Evolutionary conservation across 2,329 filamentous ascomycete genomes (phyloP).

Genomic region (Xylariales sp.): DNA sequence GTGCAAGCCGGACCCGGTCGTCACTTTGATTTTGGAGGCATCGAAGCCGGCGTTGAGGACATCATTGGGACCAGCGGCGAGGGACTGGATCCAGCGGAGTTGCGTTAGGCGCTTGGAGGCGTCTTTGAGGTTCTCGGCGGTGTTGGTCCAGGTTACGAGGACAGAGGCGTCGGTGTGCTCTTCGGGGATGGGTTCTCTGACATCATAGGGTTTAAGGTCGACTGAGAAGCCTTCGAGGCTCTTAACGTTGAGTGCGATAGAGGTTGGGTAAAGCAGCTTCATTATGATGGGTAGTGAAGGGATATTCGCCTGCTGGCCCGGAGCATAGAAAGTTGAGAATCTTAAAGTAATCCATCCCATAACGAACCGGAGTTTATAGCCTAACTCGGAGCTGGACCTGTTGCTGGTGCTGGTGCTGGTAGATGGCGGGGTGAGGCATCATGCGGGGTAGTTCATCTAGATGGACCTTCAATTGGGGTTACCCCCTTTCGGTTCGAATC

Average conservation of each 20-base stretch:
- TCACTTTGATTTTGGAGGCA: slow-evolving; percentile 42
- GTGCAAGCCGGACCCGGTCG: slow-evolving; percentile 60
- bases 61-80: slow-evolving; percentile 63
- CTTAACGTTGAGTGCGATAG: slow-evolving; percentile 50
- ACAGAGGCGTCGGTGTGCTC: slow-evolving; percentile 55
- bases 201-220: slow-evolving; percentile 55
- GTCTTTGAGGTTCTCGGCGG: slow-evolving; percentile 51
- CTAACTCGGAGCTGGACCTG: no score
- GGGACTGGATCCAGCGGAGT: slow-evolving; percentile 61
- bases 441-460: no score
- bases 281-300: slow-evolving; percentile 28
- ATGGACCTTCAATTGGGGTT: no score
- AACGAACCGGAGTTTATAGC: no score
- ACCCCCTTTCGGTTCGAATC: no score
- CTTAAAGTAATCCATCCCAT: no score
- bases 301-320: neutral
- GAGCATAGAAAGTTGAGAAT: neutral
- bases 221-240: slow-evolving; percentile 55
- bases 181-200: slow-evolving; percentile 49
- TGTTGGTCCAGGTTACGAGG: slow-evolving; percentile 60
- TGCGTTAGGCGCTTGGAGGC: slow-evolving; percentile 51
- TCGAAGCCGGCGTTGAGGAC: slow-evolving; percentile 59
- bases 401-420: no score
- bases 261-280: slow-evolving; percentile 66
- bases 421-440: no score